Evolutionary conservation across 192 early-diverging fungal species (phyloP), one percentile per base, ranked within the genome.

Genomic region (Linnemannia elongata): DNA sequence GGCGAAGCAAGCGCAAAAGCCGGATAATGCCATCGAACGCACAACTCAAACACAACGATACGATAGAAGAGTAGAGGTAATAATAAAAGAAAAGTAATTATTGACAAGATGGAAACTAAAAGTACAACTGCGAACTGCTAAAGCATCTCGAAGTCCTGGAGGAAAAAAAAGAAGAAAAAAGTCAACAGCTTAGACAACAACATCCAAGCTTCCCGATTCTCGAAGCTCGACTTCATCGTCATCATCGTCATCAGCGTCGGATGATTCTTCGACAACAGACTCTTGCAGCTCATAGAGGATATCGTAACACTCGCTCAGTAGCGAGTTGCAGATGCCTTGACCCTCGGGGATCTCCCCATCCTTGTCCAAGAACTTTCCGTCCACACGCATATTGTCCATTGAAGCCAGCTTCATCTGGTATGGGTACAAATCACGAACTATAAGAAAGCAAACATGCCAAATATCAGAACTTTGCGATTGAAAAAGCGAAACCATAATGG

Each of bases 251-350:
- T 79, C 82, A 27, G 8, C 22, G 3, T 77, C 79, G 18, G 76
- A 76, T 9, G 49, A 47, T 12, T 91, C 90, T 4, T 90, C 89
- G 24, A 89, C 90, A 10, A 92, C 82, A 27, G 92, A 79, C 17
- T 94, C 89, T 80, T 94, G 94, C 30, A 96, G 86, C 80, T 95
- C 95, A 68, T 95, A 93, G 73, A 95, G 90, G 73, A 95, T 92
- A 89, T 97, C 96, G 78, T 97, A 97, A 82, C 97, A 97, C 85
- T 98, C 95, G 69, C 95, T 94, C 78, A 98, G 91, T 69, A 98
- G 83, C 45, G 94, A 94, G 79, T 96, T 94, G 63, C 97, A 93
- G 39, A 97, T 93, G 33, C 95, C 96, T 85, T 98, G 97, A 42
- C 97, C 96, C 88, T 94, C 93, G 27, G 97, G 97, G 17, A 97